phyloP scores from a whole-genome alignment of 2,329 filamentous ascomycete species.

The Myotisia sp. region DNA sequence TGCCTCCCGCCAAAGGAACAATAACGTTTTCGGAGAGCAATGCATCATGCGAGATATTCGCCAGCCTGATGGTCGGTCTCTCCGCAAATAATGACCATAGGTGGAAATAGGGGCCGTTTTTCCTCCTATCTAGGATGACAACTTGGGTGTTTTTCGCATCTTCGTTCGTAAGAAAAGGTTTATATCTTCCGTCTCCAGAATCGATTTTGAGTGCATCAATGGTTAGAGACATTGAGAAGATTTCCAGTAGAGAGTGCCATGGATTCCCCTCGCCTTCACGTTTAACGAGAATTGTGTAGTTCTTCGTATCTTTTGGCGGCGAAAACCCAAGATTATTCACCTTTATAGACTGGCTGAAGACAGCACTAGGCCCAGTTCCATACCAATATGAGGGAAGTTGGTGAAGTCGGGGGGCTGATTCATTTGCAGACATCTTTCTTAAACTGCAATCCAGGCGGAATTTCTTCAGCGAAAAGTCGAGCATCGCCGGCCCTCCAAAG shows the following conservation, averaged over 20 bases:
- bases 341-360: constrained; percentile 14
- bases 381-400: constrained; percentile 20
- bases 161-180: constrained; percentile 13
- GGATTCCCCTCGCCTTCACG: constrained; percentile 23
- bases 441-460: constrained; percentile 16
- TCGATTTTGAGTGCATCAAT: constrained; percentile 24
- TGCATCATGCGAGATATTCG: constrained; percentile 4
- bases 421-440: constrained; percentile 2
- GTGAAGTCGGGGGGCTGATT: constrained; percentile 10
- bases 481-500: constrained; percentile 11
- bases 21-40: constrained; percentile 22
- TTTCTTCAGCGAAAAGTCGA: constrained; percentile 11
- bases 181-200: constrained; percentile 7
- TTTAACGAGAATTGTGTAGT: constrained; percentile 20
- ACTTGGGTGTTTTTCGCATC: constrained; percentile 19
- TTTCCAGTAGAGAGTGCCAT: constrained; percentile 26
- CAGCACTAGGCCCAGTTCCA: constrained; percentile 17
- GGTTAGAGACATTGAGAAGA: constrained; percentile 22
- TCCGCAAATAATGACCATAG: constrained; percentile 27
- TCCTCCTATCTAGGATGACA: constrained; percentile 23
- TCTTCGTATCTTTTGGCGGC: constrained; percentile 2
- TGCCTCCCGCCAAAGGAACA: constrained; percentile 28
- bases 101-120: constrained; percentile 24
- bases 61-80: constrained; percentile 18
- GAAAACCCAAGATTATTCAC: constrained; percentile 3